Evolutionary conservation across 169 alveolate genomes (phyloP).

Genomic region (Eimeria brunetti): DNA sequence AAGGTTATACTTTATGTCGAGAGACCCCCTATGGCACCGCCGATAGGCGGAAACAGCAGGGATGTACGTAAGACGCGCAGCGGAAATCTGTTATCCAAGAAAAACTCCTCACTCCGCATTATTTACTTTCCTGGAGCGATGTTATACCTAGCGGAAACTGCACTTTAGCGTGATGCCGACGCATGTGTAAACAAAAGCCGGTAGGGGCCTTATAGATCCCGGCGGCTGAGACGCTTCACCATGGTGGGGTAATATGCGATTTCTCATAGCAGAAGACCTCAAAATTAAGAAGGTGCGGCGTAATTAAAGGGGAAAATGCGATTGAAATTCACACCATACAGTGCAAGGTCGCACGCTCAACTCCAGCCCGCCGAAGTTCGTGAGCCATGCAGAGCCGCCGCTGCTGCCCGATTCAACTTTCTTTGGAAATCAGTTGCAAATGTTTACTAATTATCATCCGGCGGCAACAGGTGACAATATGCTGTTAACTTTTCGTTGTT

Average conservation of each 20-base stretch:
- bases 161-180: not conserved
- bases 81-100: not conserved
- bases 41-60: no score
- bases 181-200: not conserved
- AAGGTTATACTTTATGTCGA: no score
- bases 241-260: not conserved
- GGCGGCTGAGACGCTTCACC: not conserved
- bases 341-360: not conserved
- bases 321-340: not conserved
- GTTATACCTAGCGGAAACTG: not conserved
- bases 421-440: not conserved
- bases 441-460: not conserved
- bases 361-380: not conserved
- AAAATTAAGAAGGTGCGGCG: not conserved
- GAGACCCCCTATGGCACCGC: not conserved
- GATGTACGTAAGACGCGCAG: not conserved
- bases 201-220: not conserved
- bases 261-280: not conserved
- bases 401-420: not conserved
- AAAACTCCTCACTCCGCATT: not conserved
- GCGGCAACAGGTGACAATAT: not conserved
- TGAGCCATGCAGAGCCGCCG: not conserved
- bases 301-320: not conserved
- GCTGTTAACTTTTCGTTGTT: not conserved
- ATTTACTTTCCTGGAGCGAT: not conserved